These are phyloP conservation scores for Hirsutella thompsonii DNA, from an alignment of 2,329 filamentous ascomycete species.

Conservation along the genomic window DNA sequence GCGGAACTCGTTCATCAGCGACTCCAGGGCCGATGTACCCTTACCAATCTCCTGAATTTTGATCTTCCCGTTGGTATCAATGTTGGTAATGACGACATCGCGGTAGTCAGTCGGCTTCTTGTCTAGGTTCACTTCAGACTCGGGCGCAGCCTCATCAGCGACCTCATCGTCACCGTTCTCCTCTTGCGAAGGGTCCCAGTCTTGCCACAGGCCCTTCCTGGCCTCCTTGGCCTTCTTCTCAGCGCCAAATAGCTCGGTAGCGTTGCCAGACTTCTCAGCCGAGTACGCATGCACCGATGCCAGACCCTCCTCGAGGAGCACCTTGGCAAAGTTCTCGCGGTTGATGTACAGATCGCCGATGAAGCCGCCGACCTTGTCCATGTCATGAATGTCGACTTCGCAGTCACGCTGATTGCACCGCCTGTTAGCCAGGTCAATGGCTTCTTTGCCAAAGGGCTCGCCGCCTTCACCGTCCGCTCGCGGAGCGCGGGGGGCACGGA, in stretches of 20 bases:
- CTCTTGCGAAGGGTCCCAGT: conserved; percentile 87
- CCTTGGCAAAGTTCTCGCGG: conserved; percentile 89
- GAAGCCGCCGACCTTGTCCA: conserved; percentile 94
- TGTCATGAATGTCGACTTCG: conserved; percentile 87
- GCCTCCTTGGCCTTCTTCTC: conserved; percentile 83
- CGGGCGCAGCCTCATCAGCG: conserved; percentile 36
- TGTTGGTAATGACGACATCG: conserved; percentile 82
- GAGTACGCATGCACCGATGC: conserved; percentile 90
- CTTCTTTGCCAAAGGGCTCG: conserved; percentile 92
- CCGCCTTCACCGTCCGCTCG: conserved; percentile 62
- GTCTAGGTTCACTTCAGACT: conserved; percentile 38
- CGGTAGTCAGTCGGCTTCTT: conserved; percentile 75
- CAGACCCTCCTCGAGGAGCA: conserved; percentile 85
- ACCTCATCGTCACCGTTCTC: conserved; percentile 40
- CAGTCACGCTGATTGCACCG: conserved; percentile 89
- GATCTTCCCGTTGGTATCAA: conserved; percentile 68
- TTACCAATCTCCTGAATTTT: conserved; percentile 87
- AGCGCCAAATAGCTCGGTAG: conserved; percentile 73
- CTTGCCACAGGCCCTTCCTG: conserved; percentile 79
- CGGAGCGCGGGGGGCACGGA: conserved; percentile 79
- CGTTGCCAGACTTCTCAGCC: conserved; percentile 87
- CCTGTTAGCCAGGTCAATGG: conserved; percentile 78
- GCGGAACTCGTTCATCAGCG: conserved; percentile 82
- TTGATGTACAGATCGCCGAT: conserved; percentile 90
- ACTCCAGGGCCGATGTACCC: conserved; percentile 73